Percentiles rank a stretch among this genome's conserved stretches.
These are phyloP conservation scores for Kodamaea hsintzibuensis DNA, from an alignment of 805 yeast species.

Conservation along the genomic window DNA sequence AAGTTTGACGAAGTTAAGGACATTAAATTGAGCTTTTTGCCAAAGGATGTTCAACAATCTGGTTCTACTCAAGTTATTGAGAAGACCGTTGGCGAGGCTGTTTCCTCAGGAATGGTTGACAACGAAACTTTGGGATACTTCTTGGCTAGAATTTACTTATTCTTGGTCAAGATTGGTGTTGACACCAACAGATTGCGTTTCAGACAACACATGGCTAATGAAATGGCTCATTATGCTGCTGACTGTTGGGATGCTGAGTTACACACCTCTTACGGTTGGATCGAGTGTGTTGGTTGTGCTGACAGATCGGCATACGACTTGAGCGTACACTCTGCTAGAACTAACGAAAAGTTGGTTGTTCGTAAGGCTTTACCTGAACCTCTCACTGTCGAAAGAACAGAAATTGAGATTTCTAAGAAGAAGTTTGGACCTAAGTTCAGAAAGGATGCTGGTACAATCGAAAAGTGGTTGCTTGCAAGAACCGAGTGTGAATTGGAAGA, in stretches of 20 bases:
- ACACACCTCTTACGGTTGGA: constrained; percentile 96
- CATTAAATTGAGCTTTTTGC: constrained; percentile 72
- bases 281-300: constrained; percentile 99
- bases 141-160: constrained; percentile 86
- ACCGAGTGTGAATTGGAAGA: constrained; percentile 84
- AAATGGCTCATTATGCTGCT: constrained; percentile 99
- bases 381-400: constrained; percentile 74
- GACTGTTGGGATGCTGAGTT: constrained; percentile 99
- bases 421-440: constrained; percentile 97
- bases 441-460: constrained; percentile 93
- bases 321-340: constrained; percentile 91
- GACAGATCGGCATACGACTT: constrained; percentile 98
- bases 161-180: constrained; percentile 87
- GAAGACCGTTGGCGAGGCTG: constrained; percentile 88
- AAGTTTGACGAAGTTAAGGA: constrained; percentile 77
- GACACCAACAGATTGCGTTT: constrained; percentile 82
- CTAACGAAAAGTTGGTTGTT: constrained; percentile 92
- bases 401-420: constrained; percentile 88
- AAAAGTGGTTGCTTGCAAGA: constrained; percentile 70
- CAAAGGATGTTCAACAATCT: constrained; percentile 82
- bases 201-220: constrained; percentile 98
- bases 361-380: constrained; percentile 90
- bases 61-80: constrained; percentile 73
- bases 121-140: constrained; percentile 97
- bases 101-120: constrained; percentile 81